Conservation (phyloP, 805 yeast genomes). For the Pichia nanzhaoensis region DNA sequence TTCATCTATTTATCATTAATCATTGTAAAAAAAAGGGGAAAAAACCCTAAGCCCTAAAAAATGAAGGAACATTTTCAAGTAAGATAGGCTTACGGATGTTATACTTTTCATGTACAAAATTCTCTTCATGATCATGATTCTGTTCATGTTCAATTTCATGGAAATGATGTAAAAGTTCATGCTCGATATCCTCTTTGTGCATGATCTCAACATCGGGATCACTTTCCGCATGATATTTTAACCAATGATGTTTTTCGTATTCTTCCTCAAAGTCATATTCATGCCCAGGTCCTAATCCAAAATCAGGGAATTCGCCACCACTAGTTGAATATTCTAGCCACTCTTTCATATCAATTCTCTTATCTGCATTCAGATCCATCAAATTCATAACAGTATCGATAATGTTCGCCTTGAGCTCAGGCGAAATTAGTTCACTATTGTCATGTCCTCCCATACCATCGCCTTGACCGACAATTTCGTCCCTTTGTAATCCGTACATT, state of each 20-base stretch:
- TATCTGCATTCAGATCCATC: constrained; percentile 63
- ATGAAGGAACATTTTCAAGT: constrained; percentile 12
- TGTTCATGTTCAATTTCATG: constrained; percentile 59
- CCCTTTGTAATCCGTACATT: constrained; percentile 73
- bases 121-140: constrained; percentile 8
- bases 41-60: constrained; percentile 6
- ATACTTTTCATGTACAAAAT: constrained; percentile 2
- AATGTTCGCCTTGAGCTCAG: constrained; percentile 49
- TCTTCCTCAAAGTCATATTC: constrained; percentile 91
- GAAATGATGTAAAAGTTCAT: constrained; percentile 78
- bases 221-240: constrained; percentile 60
- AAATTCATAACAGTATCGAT: constrained; percentile 46
- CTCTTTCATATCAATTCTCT: constrained; percentile 57
- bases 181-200: constrained; percentile 85
- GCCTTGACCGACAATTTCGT: constrained; percentile 76
- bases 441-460: constrained; percentile 83
- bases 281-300: constrained; percentile 82
- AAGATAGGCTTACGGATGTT: constrained; percentile 12
- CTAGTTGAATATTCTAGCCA: constrained; percentile 53
- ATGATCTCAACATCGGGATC: constrained; percentile 79
- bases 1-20: too few species aligned
- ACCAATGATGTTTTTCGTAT: constrained; percentile 94
- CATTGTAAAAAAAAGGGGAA: background rate
- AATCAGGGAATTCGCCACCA: constrained; percentile 81
- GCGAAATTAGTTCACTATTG: constrained; percentile 52